Conservation (phyloP, 805 yeast species). For the Pichia sporocuriosa region DNA sequence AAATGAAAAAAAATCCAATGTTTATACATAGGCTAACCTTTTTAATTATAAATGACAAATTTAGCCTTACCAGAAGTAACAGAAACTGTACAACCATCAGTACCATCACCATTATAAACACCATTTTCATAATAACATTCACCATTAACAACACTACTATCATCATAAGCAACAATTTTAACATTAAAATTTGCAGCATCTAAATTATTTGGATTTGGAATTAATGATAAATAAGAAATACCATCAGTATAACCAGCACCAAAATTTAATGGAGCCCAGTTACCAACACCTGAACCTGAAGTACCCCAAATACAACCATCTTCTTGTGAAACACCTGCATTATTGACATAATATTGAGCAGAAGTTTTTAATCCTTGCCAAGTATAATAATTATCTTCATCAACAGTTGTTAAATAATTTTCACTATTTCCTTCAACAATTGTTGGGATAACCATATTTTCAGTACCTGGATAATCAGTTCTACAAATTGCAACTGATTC, state of each 20-base stretch:
- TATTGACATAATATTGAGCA: slow-evolving; percentile 94
- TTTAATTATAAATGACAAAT: slow-evolving; percentile 25
- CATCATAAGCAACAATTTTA: slow-evolving; percentile 34
- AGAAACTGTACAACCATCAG: slow-evolving; percentile 76
- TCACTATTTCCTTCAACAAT: slow-evolving; percentile 60
- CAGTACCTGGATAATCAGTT: slow-evolving; percentile 99
- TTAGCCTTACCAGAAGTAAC: slow-evolving; percentile 32
- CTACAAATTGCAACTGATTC: slow-evolving; percentile 85
- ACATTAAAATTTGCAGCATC: slow-evolving; percentile 52
- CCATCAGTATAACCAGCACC: slow-evolving; percentile 84
- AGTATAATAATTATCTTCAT: slow-evolving; percentile 65
- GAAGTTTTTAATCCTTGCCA: slow-evolving; percentile 84
- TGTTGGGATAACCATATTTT: slow-evolving; percentile 96
- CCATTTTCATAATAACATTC: slow-evolving; percentile 39
- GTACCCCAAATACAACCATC: slow-evolving; percentile 96
- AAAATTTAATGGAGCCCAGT: slow-evolving; percentile 95
- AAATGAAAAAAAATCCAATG: neutral
- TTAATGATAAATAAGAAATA: slow-evolving; percentile 76
- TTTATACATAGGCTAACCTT: no score
- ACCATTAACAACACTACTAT: slow-evolving; percentile 33
- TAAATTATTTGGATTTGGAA: slow-evolving; percentile 90
- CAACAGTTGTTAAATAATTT: slow-evolving; percentile 70
- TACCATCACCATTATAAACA: slow-evolving; percentile 44
- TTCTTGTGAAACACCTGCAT: slow-evolving; percentile 84
- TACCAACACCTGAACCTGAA: slow-evolving; percentile 74